Conservation (phyloP, 768 basidiomycete species). For the Lactarius vividus region DNA sequence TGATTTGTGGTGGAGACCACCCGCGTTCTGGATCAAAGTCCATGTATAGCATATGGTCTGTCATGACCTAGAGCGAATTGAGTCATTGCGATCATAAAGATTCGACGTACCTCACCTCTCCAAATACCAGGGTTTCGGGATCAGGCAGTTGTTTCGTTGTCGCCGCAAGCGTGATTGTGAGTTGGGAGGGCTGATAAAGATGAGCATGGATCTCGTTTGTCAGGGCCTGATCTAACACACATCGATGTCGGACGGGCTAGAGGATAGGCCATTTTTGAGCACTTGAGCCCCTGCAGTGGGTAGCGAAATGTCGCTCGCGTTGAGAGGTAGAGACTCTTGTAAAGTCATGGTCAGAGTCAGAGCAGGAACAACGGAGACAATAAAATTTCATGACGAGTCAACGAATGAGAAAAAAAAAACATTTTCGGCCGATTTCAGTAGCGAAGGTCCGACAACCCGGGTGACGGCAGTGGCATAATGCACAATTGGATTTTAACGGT, state of each 20-base stretch:
- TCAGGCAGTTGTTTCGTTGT: constrained; percentile 51
- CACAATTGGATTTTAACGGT: not conserved
- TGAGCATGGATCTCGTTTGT: not conserved
- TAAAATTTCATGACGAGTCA: not conserved
- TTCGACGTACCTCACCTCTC: constrained; percentile 43
- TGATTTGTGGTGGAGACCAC: constrained; percentile 72
- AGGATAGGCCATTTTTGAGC: constrained; percentile 21
- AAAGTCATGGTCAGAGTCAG: constrained; percentile 4
- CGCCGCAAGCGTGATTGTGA: constrained; percentile 47
- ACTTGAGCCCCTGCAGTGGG: constrained; percentile 16
- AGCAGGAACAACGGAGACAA: not conserved
- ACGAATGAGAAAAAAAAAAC: not conserved
- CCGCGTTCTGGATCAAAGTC: constrained; percentile 61
- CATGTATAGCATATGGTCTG: constrained; percentile 76
- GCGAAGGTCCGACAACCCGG: not conserved
- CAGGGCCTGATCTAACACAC: constrained; percentile 9
- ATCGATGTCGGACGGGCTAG: constrained; percentile 23
- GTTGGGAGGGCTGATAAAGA: constrained; percentile 49
- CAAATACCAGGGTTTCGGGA: constrained; percentile 51
- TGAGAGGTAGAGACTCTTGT: constrained; percentile 10
- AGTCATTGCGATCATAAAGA: not conserved
- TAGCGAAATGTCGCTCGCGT: constrained; percentile 18
- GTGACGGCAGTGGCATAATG: not conserved
- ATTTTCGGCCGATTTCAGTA: not conserved
- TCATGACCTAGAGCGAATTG: constrained; percentile 45